phyloP scores from a whole-genome alignment of 345 rosid genomes.

The Moricandia moricandioides region DNA sequence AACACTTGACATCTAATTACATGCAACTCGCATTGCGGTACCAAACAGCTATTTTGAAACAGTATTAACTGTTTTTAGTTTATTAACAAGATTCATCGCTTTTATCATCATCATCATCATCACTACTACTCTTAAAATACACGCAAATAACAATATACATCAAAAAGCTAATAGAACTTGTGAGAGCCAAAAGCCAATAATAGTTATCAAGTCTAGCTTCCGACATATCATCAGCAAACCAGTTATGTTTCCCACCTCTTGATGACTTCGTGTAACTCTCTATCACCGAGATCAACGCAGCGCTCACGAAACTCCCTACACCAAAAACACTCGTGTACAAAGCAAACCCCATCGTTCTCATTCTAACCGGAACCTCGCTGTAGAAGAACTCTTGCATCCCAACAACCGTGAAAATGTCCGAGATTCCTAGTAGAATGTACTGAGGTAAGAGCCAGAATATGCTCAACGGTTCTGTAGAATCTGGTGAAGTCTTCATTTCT shows the following conservation, averaged over 20 bases:
- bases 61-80: neutral
- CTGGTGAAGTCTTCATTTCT: slow-evolving; percentile 12
- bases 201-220: slow-evolving; percentile 70
- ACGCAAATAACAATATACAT: slow-evolving; percentile 60
- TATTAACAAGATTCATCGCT: slow-evolving; percentile 17
- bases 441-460: slow-evolving; percentile 89
- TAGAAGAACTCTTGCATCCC: slow-evolving; percentile 99
- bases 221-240: slow-evolving; percentile 92
- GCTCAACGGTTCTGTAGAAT: slow-evolving; percentile 43
- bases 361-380: slow-evolving; percentile 73
- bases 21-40: neutral
- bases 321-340: slow-evolving; percentile 90
- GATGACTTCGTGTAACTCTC: slow-evolving; percentile 49
- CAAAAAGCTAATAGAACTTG: slow-evolving; percentile 57
- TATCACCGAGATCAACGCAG: slow-evolving; percentile 57
- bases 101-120: slow-evolving; percentile 31
- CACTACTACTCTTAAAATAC: slow-evolving; percentile 42
- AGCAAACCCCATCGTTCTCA: slow-evolving; percentile 94
- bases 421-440: slow-evolving; percentile 73
- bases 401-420: slow-evolving; percentile 91
- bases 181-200: slow-evolving; percentile 70
- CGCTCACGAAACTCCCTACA: slow-evolving; percentile 85
- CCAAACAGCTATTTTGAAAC: neutral
- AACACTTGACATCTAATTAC: neutral
- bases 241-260: slow-evolving; percentile 46